Base-by-base conservation (phyloP, 768 basidiomycete species). In the Nevesoporus exiguus region DNA sequence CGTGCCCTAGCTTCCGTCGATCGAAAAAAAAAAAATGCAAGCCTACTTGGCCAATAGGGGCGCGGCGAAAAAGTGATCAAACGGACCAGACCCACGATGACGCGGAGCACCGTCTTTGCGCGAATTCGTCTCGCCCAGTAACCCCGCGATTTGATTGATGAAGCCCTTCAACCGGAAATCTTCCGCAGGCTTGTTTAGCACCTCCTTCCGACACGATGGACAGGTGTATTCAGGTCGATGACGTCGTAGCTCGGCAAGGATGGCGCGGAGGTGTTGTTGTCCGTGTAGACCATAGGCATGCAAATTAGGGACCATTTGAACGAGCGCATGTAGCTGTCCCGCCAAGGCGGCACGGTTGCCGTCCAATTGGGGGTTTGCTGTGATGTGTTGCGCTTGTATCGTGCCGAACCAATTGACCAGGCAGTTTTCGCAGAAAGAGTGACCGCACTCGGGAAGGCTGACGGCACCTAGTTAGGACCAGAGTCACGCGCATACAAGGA, bases 361-460 rank as follows among this genome's bases (percentile, higher is more conserved):
- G 47, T 76, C 67, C 60, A 79, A 77, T 9, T 72, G 60, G 0
- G 84, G 84, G 57, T 84, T 65, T 1, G 65, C 57, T 7, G 69
- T 64, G 59, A 80, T 70, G 56, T 86, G 81, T 56, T 79, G 77
- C 0, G 69, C 72, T 47, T 81, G 77, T 0, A 70, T 76, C 3
- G 79, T 78, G 47, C 57, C 69, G 57, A 81, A 79, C 77, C 77
- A 78, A 60, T 83, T 80, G 43, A 75, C 73, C 8, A 90, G 73
- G 59, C 87, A 90, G 6, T 65, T 65, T 56, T 79, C 71, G 63
- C 87, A 90, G 63, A 84, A 88, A 0, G 81, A 79, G 66, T 90
- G 88, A 3, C 88, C 88, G 51, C 88, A 90, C 37, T 76, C 77
- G 7, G 79, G 68, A 21, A 90, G 74, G 6, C 87, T 89, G 60